phyloP scores from a whole-genome alignment of 1,139 yeast species.

The Dujonia santamariae region DNA sequence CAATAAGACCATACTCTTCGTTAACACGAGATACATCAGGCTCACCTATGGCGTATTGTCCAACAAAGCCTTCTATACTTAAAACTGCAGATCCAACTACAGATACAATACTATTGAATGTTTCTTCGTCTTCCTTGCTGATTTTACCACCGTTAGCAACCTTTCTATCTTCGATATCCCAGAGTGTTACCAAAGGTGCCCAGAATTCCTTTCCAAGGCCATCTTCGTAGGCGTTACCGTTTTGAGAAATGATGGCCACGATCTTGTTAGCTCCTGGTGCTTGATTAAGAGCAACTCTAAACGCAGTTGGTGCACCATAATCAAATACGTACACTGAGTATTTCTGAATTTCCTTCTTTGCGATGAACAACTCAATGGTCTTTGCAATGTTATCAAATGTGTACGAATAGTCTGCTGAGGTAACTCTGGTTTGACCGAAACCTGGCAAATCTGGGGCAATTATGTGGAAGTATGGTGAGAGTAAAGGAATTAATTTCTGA shows the following conservation, averaged over 20 bases:
- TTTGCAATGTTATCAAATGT: slow-evolving; percentile 30
- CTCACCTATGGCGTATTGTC: slow-evolving; percentile 31
- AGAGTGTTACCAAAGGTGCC: slow-evolving; percentile 28
- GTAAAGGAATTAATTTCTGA: slow-evolving; percentile 30
- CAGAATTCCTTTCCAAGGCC: slow-evolving; percentile 34
- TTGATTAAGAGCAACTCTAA: slow-evolving; percentile 27
- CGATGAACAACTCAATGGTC: slow-evolving; percentile 27
- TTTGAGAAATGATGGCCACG: slow-evolving; percentile 32
- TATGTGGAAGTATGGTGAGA: slow-evolving; percentile 32
- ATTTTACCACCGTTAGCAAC: slow-evolving; percentile 5
- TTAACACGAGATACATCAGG: slow-evolving; percentile 20
- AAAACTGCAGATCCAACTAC: slow-evolving; percentile 12
- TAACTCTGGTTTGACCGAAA: slow-evolving; percentile 35
- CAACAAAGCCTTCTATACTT: slow-evolving; percentile 6
- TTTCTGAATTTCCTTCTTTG: slow-evolving; percentile 20
- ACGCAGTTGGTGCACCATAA: slow-evolving; percentile 43
- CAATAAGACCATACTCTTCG: slow-evolving; percentile 22
- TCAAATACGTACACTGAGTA: slow-evolving; percentile 38
- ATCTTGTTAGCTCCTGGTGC: slow-evolving; percentile 21
- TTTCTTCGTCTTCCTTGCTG: slow-evolving; percentile 4
- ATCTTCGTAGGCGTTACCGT: slow-evolving; percentile 43
- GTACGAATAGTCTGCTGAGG: slow-evolving; percentile 18
- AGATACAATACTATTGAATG: slow-evolving; percentile 8
- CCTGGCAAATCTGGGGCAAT: slow-evolving; percentile 47
- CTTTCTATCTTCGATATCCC: slow-evolving; percentile 19